phyloP scores from a whole-genome alignment of 75 land plant genomes.

The Gnetum montanum region DNA sequence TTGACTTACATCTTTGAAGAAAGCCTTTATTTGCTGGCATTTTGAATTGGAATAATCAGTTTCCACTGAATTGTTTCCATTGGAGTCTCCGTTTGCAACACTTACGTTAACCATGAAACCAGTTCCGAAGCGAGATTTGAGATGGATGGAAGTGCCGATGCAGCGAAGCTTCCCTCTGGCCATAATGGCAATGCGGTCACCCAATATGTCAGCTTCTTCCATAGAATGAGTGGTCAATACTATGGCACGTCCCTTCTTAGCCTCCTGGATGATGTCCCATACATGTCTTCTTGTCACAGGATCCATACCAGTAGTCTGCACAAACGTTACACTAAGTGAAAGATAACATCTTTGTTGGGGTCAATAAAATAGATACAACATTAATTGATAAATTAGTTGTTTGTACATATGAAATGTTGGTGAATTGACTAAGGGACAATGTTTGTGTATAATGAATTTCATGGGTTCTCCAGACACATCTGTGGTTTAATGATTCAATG shows the following conservation, averaged over 20 bases:
- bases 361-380: no score
- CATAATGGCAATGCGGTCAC: constrained; percentile 96
- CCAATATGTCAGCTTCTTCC: constrained; percentile 96
- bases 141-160: constrained; percentile 87
- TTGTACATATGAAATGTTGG: no score
- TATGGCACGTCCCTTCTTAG: constrained; percentile 93
- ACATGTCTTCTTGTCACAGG: constrained; percentile 92
- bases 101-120: constrained; percentile 81
- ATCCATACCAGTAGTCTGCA: constrained; percentile 98
- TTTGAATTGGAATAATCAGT: neutral
- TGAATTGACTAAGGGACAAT: no score
- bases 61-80: constrained; percentile 12
- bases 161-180: constrained; percentile 93
- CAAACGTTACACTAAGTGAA: neutral
- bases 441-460: no score
- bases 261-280: constrained; percentile 94
- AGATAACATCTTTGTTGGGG: neutral
- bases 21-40: constrained; percentile 44
- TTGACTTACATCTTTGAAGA: constrained; percentile 50
- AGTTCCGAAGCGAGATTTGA: constrained; percentile 87
- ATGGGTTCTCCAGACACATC: no score
- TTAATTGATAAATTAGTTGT: no score
- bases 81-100: constrained; percentile 28
- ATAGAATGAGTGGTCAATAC: constrained; percentile 94
- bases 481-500: no score